Base-by-base conservation (phyloP, 1,139 yeast species). In the Pneumocystis jirovecii region DNA sequence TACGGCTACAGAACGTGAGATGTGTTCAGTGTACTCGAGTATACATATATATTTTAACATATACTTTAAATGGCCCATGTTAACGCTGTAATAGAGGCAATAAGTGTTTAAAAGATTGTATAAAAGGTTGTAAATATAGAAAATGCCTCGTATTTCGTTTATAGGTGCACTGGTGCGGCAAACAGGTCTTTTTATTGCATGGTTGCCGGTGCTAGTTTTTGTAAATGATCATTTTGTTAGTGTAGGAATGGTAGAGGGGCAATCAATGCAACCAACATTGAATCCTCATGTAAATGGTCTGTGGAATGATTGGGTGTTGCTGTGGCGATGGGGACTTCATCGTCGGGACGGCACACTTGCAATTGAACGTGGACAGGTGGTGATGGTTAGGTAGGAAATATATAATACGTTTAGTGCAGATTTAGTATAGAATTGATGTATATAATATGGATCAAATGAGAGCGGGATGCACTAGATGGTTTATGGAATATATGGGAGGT, bases 261-360 rank as follows among this genome's bases (percentile, higher is more conserved):
- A 81, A 57, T 89, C 96, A 25, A 91, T 91, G 97, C 80, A 88
- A 63, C 97, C 97, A 0, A 83, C 96, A 0, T 81, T 91, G 72
- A 91, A 91, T 73, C 95, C 96, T 0, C 80, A 84, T 62, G 78
- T 81, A 19, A 74, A 80, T 21, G 71, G 74, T 25, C 74, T 77
- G 59, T 68, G 77, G 68, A 77, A 81, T 35, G 96, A 90, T 73
- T 80, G 87, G 74, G 90, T 88, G 0, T 71, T 89, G 6, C 79
- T 90, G 21, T 44, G 65, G 34, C 61, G 63, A 56, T 42, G 59
- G 34, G 62, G 66, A 60, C 57, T 65, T 56, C 45, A 64, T 12
- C 34, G 61, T 3, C 19, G 34, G 15, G 63, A 59, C 35, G 64
- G 63, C 50, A 50, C 25, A 39, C 34, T 61, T 17, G 61, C 35